phyloP scores from a whole-genome alignment of 2,329 filamentous ascomycete genomes.

The Hirsutella minnesotensis region DNA sequence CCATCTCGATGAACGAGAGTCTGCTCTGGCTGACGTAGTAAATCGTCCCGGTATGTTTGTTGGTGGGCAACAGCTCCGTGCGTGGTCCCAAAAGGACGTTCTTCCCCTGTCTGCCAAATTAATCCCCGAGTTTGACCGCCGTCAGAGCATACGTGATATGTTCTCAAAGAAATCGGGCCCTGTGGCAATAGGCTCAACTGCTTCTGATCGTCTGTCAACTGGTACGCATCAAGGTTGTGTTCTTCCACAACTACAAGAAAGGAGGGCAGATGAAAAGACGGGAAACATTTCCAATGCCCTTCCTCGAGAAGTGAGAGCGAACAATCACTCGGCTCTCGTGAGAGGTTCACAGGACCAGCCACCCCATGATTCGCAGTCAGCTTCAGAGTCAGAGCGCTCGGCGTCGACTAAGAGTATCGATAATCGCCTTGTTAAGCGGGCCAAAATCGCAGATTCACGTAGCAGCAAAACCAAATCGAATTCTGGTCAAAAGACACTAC shows the following conservation, averaged over 20 bases:
- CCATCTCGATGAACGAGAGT: slow-evolving; percentile 29
- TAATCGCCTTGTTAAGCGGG: slow-evolving; percentile 11
- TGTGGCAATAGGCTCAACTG: too few species aligned
- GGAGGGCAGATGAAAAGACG: too few species aligned
- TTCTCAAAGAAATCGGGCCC: slow-evolving; percentile 33
- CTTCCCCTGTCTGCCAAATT: slow-evolving; percentile 69
- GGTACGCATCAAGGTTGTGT: too few species aligned
- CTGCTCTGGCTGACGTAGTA: slow-evolving; percentile 59
- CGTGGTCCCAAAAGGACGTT: slow-evolving; percentile 55
- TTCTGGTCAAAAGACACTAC: slow-evolving; percentile 45
- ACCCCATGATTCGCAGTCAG: too few species aligned
- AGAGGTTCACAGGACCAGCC: too few species aligned
- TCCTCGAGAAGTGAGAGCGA: too few species aligned
- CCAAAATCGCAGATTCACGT: slow-evolving; percentile 12
- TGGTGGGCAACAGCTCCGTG: slow-evolving; percentile 49
- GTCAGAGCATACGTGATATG: slow-evolving; percentile 87
- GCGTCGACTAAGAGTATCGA: not conserved
- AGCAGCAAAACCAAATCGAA: slow-evolving; percentile 19
- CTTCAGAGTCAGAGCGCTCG: not conserved
- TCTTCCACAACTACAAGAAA: too few species aligned
- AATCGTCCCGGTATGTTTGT: slow-evolving; percentile 65
- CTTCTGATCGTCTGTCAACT: too few species aligned
- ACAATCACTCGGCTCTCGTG: too few species aligned
- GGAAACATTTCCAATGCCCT: too few species aligned
- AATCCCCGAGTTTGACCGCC: slow-evolving; percentile 77